Conservation (phyloP, 2,329 filamentous ascomycete species). For the Diaporthe citriasiana region DNA sequence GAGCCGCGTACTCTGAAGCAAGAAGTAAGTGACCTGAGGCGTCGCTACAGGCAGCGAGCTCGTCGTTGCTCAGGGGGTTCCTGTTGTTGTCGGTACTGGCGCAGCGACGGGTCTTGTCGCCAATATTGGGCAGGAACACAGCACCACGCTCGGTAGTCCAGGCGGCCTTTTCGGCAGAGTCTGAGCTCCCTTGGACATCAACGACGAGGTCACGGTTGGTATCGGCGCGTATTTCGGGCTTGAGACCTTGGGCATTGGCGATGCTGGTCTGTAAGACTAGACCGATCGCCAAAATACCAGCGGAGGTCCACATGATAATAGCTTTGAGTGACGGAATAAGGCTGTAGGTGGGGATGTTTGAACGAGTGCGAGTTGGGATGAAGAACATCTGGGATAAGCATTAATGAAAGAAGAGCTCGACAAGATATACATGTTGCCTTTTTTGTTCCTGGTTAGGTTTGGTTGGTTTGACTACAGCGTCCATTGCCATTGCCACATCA, state of each 20-base stretch:
- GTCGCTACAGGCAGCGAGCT: conserved; percentile 3
- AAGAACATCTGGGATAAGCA: neutral
- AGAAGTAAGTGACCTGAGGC: neutral
- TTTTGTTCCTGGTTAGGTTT: neutral
- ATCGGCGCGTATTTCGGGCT: neutral
- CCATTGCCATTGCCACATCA: neutral
- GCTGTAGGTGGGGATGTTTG: neutral
- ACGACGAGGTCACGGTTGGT: neutral
- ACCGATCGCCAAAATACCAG: neutral
- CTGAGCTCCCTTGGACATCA: neutral
- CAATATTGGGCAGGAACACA: neutral
- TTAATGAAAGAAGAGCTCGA: neutral
- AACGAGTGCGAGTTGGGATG: neutral
- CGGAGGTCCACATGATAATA: neutral
- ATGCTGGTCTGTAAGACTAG: neutral
- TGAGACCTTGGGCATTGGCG: neutral
- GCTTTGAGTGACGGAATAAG: neutral
- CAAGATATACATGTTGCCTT: neutral
- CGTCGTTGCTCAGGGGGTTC: neutral
- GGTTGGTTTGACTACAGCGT: neutral
- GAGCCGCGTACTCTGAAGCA: neutral
- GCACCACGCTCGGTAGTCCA: neutral
- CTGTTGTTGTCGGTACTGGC: neutral
- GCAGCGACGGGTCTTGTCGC: neutral
- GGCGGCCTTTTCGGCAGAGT: neutral